Conservation (phyloP, 2,329 filamentous ascomycete genomes). For the Trichoderma hamatum region DNA sequence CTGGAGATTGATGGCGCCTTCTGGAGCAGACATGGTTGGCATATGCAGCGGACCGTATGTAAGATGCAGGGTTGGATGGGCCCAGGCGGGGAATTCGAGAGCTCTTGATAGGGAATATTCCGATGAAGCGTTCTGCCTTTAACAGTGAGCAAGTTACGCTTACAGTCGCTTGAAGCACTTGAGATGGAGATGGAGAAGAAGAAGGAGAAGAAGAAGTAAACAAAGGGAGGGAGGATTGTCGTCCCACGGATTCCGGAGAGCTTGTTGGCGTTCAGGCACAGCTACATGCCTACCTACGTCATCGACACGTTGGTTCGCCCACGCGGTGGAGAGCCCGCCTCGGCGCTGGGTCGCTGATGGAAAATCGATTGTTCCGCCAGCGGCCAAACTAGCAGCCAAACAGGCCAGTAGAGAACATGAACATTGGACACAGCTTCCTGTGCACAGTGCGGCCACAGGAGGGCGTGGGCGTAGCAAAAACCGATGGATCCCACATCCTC, state of each 20-base stretch:
- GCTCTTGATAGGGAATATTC: not conserved
- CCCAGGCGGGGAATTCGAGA: not conserved
- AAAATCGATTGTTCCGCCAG: not conserved
- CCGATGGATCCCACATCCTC: not conserved
- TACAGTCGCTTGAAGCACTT: not conserved
- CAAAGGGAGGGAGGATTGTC: not conserved
- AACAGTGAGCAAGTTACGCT: not conserved
- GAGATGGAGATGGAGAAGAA: not conserved
- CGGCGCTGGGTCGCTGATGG: not conserved
- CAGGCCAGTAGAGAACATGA: not conserved
- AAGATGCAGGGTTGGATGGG: not conserved
- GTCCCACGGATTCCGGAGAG: not conserved
- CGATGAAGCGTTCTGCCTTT: not conserved
- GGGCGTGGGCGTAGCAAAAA: not conserved
- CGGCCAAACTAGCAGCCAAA: too few relatives aligned
- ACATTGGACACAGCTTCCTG: too few relatives aligned
- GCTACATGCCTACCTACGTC: slow-evolving; percentile 1
- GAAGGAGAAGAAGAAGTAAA: not conserved
- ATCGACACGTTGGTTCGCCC: slow-evolving; percentile 17
- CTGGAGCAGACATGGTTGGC: slow-evolving; percentile 7
- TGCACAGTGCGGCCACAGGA: not conserved
- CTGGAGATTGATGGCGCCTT: not conserved
- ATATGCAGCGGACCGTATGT: not conserved
- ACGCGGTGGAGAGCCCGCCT: not conserved
- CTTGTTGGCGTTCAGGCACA: not conserved